phyloP scores from a whole-genome alignment of 176 grass and related monocot genomes.

The Metroxylon sagu region DNA sequence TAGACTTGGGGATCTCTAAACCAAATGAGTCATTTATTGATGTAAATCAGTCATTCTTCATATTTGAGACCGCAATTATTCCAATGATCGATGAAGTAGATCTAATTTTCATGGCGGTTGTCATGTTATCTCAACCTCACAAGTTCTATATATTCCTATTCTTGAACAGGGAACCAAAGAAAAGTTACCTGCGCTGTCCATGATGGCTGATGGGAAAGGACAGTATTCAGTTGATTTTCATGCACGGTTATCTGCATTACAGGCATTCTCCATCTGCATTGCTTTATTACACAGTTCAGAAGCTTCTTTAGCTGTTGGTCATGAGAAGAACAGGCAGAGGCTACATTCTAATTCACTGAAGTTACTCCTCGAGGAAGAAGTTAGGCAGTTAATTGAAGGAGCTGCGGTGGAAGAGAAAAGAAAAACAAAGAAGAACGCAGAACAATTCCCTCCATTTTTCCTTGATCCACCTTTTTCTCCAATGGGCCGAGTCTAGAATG shows the following conservation, averaged over 20 bases:
- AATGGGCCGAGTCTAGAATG: constrained; percentile 68
- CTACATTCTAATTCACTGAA: constrained; percentile 79
- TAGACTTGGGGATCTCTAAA: no score
- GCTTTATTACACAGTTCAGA: constrained; percentile 77
- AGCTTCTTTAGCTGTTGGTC: constrained; percentile 40
- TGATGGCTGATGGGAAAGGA: constrained; percentile 48
- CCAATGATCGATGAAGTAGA: no score
- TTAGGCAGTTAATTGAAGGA: constrained; percentile 65
- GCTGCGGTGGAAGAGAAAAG: constrained; percentile 68
- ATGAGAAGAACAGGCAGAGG: constrained; percentile 63
- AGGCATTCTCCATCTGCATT: constrained; percentile 86
- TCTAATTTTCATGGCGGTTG: no score
- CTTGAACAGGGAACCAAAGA: constrained; percentile 79
- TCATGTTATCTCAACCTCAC: background rate
- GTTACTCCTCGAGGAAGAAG: constrained; percentile 85
- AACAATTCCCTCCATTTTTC: constrained; percentile 40
- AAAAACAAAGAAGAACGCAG: constrained; percentile 40
- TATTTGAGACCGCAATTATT: no score
- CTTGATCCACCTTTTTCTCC: constrained; percentile 66
- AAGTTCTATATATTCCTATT: constrained; percentile 5
- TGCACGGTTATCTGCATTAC: constrained; percentile 60
- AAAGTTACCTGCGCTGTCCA: constrained; percentile 54
- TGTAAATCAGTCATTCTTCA: no score
- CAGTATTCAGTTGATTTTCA: constrained; percentile 78
- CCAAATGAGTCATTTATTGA: no score